Percentiles rank a stretch among this genome's conserved stretches.
Conservation (phyloP, 2,329 filamentous ascomycete genomes). For the Xenoacremonium recifei region DNA sequence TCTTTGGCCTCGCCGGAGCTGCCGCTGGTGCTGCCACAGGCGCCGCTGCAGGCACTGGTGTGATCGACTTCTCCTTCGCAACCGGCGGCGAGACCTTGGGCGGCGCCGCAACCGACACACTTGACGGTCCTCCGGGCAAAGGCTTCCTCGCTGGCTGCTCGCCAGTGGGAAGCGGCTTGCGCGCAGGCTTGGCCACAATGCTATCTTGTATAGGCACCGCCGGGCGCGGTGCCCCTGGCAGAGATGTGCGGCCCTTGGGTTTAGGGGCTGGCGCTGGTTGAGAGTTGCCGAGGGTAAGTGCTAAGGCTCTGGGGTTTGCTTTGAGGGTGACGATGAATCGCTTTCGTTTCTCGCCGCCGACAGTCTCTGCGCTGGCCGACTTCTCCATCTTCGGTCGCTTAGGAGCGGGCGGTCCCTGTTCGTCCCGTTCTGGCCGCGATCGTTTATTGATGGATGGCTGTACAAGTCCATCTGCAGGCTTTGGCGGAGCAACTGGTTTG, state of each 20-base stretch:
- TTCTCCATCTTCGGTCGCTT: slow-evolving; percentile 40
- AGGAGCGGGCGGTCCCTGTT: slow-evolving; percentile 31
- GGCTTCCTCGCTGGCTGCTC: slow-evolving; percentile 29
- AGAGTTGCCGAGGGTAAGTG: slow-evolving; percentile 31
- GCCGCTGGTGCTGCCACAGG: slow-evolving; percentile 14
- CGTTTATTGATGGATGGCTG: slow-evolving; percentile 31
- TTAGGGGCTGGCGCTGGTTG: slow-evolving; percentile 17
- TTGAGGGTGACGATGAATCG: slow-evolving; percentile 37
- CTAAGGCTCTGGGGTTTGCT: slow-evolving; percentile 35
- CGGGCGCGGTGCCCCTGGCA: slow-evolving; percentile 30
- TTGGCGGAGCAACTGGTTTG: slow-evolving; percentile 16
- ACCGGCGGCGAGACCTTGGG: slow-evolving; percentile 19
- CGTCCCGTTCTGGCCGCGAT: slow-evolving; percentile 37
- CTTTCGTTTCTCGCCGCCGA: slow-evolving; percentile 26
- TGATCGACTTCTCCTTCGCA: slow-evolving; percentile 22
- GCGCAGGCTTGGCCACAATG: slow-evolving; percentile 33
- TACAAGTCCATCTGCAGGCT: slow-evolving; percentile 17
- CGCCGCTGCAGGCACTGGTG: not conserved
- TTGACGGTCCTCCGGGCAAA: slow-evolving; percentile 28
- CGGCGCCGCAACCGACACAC: no score
- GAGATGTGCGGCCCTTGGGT: slow-evolving; percentile 27
- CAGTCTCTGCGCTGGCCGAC: slow-evolving; percentile 16
- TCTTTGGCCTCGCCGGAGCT: slow-evolving; percentile 32
- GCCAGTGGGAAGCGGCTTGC: slow-evolving; percentile 35
- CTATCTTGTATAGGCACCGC: slow-evolving; percentile 27